phyloP scores from a whole-genome alignment of 345 rosid genomes.

The Adansonia digitata region DNA sequence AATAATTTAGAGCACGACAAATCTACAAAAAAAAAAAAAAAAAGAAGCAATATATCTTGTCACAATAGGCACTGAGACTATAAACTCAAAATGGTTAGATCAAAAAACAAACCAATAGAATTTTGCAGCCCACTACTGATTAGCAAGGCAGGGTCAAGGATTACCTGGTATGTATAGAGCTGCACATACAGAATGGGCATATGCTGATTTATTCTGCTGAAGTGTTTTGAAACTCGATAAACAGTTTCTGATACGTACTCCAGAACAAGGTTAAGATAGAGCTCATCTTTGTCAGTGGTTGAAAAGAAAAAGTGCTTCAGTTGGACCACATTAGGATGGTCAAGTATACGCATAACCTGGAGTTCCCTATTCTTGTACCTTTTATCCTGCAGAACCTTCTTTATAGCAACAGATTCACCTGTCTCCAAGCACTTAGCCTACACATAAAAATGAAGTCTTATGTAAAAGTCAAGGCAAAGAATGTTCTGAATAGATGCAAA shows the following conservation, averaged over 20 bases:
- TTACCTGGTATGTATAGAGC: conserved; percentile 72
- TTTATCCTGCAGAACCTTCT: conserved; percentile 92
- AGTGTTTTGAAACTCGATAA: conserved; percentile 75
- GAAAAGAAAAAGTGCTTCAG: conserved; percentile 91
- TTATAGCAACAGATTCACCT: conserved; percentile 81
- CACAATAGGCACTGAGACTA: neutral
- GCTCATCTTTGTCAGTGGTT: conserved; percentile 80
- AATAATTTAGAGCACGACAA: conserved; percentile 86
- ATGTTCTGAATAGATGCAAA: neutral
- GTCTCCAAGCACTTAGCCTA: conserved; percentile 87
- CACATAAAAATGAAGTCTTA: conserved; percentile 3
- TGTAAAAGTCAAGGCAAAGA: neutral
- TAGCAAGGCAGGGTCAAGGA: conserved; percentile 2
- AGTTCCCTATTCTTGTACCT: conserved; percentile 98
- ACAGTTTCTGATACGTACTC: conserved; percentile 91
- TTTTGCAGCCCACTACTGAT: neutral
- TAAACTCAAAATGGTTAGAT: neutral
- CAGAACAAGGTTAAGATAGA: conserved; percentile 90
- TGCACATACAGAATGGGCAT: conserved; percentile 75
- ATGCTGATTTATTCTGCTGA: conserved; percentile 50
- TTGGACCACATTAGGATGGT: conserved; percentile 77
- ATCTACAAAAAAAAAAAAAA: conserved; percentile 47
- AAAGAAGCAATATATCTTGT: conserved; percentile 10
- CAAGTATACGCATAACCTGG: conserved; percentile 83
- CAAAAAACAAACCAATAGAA: neutral